phyloP scores from a whole-genome alignment of 2,329 filamentous ascomycete genomes.

The Paraphoma sp. region DNA sequence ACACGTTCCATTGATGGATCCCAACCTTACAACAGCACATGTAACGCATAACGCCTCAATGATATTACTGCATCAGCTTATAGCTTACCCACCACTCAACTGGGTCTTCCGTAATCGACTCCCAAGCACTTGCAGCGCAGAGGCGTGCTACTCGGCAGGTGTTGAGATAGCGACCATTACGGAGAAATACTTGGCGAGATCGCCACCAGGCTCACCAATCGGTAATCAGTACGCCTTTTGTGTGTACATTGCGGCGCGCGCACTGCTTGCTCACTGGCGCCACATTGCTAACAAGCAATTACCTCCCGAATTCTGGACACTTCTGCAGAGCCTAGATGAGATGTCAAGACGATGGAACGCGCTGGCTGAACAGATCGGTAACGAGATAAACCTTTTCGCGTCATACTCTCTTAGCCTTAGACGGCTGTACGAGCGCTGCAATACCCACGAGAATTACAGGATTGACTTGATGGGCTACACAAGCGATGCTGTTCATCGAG shows the following conservation, averaged over 20 bases:
- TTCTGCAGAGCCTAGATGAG: conserved; percentile 25
- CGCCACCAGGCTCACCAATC: conserved; percentile 11
- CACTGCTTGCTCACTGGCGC: conserved; percentile 23
- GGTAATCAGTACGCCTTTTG: conserved; percentile 25
- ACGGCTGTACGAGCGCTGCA: conserved; percentile 14
- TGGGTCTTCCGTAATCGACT: conserved; percentile 18
- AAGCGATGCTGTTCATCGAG: conserved; percentile 8
- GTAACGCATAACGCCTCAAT: conserved; percentile 25
- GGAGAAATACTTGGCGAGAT: conserved; percentile 24
- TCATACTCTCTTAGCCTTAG: conserved; percentile 15
- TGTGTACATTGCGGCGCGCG: conserved; percentile 26
- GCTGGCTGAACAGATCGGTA: not conserved
- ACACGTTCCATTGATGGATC: conserved; percentile 22
- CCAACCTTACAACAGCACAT: conserved; percentile 25
- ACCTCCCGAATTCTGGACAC: conserved; percentile 20
- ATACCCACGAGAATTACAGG: conserved; percentile 5
- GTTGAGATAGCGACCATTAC: conserved; percentile 25
- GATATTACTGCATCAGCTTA: conserved; percentile 23
- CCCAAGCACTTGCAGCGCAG: conserved; percentile 20
- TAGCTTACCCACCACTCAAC: conserved; percentile 20
- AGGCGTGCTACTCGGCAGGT: conserved; percentile 21
- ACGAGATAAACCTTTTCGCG: conserved; percentile 8
- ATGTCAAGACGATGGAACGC: conserved; percentile 20
- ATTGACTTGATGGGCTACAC: conserved; percentile 22
- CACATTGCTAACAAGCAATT: conserved; percentile 12